A percentile compares a stretch with the other conserved stretches of the same genome.
Evolutionary conservation across 768 basidiomycete genomes (phyloP).

Genomic region (Tricholoma furcatifolium): DNA sequence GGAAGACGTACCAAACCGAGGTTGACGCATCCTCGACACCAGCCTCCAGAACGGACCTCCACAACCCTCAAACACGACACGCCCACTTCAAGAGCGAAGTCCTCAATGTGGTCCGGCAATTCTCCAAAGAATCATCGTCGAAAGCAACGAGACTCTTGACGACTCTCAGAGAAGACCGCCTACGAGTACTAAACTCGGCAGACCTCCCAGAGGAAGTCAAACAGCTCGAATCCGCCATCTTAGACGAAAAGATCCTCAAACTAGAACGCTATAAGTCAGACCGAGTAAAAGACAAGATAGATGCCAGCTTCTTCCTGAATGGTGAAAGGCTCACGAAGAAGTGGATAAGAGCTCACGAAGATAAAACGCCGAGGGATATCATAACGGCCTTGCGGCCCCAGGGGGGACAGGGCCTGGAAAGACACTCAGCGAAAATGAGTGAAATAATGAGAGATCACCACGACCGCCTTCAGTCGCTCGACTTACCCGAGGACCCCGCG

Average conservation of each 20-base stretch:
- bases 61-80: not conserved
- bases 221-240: not conserved
- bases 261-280: not conserved
- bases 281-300: not conserved
- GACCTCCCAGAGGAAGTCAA: not conserved
- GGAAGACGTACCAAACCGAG: not conserved
- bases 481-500: too few species aligned
- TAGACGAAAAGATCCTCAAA: conserved; percentile 7
- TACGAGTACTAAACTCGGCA: not conserved
- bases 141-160: not conserved
- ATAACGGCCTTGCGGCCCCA: conserved; percentile 14
- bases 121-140: not conserved
- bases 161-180: not conserved
- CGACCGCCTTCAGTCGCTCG: too few species aligned
- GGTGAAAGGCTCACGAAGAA: conserved; percentile 18
- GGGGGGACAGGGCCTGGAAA: not conserved
- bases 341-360: conserved; percentile 14
- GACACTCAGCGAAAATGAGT: conserved; percentile 28
- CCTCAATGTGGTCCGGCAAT: not conserved
- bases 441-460: conserved; percentile 28
- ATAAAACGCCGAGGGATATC: conserved; percentile 9
- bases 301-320: conserved; percentile 7
- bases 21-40: not conserved
- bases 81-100: not conserved
- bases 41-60: not conserved